phyloP scores from a whole-genome alignment of 2,329 filamentous ascomycete species.

The Lojkania enalia region DNA sequence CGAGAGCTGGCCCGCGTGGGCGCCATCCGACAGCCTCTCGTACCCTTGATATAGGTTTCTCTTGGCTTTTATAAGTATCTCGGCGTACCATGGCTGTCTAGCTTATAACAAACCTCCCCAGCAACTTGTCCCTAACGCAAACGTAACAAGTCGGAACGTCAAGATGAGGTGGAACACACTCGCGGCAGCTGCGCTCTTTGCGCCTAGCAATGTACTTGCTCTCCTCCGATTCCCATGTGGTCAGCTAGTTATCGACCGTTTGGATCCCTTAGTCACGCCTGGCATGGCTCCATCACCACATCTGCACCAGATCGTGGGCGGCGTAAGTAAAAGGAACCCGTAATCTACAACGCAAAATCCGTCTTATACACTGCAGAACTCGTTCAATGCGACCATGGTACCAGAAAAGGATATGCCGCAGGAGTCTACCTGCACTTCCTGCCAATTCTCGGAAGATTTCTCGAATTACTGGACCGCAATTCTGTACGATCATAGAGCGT shows the following conservation, averaged over 20 bases:
- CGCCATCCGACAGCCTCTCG: too few relatives aligned
- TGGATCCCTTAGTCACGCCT: constrained; percentile 31
- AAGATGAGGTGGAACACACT: constrained; percentile 23
- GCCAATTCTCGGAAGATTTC: constrained; percentile 22
- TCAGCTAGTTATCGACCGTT: constrained; percentile 27
- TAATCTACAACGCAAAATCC: background rate
- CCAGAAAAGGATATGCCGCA: constrained; percentile 24
- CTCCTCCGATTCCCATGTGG: constrained; percentile 30
- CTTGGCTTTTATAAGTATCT: too few relatives aligned
- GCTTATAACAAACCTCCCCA: too few relatives aligned
- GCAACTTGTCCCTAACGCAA: constrained; percentile 3
- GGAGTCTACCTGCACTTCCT: constrained; percentile 32
- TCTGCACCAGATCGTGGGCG: constrained; percentile 30
- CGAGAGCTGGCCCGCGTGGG: too few relatives aligned
- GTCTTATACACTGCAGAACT: constrained; percentile 13
- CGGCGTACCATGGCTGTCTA: too few relatives aligned
- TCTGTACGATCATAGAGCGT: constrained; percentile 27
- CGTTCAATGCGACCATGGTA: constrained; percentile 31
- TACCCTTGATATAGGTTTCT: too few relatives aligned
- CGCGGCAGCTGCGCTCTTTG: constrained; percentile 18
- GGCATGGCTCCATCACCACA: constrained; percentile 28
- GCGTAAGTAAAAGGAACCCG: constrained; percentile 7
- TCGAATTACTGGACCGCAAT: constrained; percentile 38
- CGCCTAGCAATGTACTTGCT: constrained; percentile 18
- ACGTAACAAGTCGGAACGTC: background rate